phyloP scores from a whole-genome alignment of 2,329 filamentous ascomycete genomes.

The Claviceps humidiphila region DNA sequence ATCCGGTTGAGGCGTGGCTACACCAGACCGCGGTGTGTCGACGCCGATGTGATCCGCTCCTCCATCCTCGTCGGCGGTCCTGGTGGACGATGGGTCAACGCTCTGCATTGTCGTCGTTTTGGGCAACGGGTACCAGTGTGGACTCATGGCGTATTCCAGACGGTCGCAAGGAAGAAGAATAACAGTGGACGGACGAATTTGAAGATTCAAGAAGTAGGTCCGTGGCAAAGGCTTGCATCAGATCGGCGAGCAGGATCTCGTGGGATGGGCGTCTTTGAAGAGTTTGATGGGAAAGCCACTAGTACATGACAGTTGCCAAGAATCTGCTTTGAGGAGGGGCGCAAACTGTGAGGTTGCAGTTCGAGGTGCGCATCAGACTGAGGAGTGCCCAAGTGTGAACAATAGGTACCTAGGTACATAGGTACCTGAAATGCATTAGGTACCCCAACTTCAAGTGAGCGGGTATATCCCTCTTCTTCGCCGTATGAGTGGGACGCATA shows the following conservation, averaged over 20 bases:
- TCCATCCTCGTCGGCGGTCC: slow-evolving; percentile 54
- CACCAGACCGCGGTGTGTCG: slow-evolving; percentile 77
- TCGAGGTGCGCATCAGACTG: slow-evolving; percentile 14
- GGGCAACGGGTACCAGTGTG: slow-evolving; percentile 8
- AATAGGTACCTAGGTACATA: neutral
- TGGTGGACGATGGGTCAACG: slow-evolving; percentile 40
- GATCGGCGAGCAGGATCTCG: slow-evolving; percentile 8
- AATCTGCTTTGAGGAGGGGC: slow-evolving; percentile 1
- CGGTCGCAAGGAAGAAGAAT: neutral
- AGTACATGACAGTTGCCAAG: slow-evolving; percentile 29
- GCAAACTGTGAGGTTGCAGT: slow-evolving; percentile 3
- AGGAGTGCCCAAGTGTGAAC: slow-evolving; percentile 3
- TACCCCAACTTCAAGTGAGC: too few species aligned
- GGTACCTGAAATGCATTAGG: too few species aligned
- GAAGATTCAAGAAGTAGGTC: neutral
- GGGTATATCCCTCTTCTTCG: too few species aligned
- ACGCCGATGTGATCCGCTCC: slow-evolving; percentile 68
- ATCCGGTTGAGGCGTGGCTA: slow-evolving; percentile 88
- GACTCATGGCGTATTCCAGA: neutral
- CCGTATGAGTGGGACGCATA: too few species aligned
- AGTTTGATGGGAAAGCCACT: slow-evolving; percentile 20
- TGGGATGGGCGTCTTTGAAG: slow-evolving; percentile 11
- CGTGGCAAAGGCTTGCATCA: neutral
- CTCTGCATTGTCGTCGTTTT: slow-evolving; percentile 25
- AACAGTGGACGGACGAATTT: neutral